Base-by-base conservation (phyloP, 345 rosid species). In the Iberis pinnata region DNA sequence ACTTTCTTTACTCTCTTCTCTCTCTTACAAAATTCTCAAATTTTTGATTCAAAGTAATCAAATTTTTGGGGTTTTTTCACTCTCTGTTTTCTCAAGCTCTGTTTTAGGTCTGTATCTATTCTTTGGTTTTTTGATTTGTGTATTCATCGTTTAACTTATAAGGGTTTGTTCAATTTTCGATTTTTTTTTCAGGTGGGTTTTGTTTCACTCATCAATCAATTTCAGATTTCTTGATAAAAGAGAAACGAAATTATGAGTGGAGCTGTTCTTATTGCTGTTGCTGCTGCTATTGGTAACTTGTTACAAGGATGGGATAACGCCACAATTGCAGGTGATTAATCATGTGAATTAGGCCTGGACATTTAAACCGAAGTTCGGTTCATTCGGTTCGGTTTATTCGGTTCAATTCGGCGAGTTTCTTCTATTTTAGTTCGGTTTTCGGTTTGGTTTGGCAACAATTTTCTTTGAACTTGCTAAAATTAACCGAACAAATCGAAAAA, bases 221-320 rank as follows among this genome's bases (percentile, higher is more conserved):
- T 18, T 47, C 54, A 51, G 16, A n/a, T 50, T 57, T 54, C 67
- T 61, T 46, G 51, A 43, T 51, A 64, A 12, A 39, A 6, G 19
- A 4, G 10, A 53, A 6, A 22, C 5, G 33, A 62, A 29, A 84
- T 82, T 75, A 92, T 88, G 96, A 78, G 75, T 53, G 89, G 86
- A 72, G 85, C 97, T 56, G 95, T 82, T 72, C 76, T 85, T 67
- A 86, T 88, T 36, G 95, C 98, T 66, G 58, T 85, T 48, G 88
- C 79, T 63, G 95, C 98, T 52, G 86, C 97, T 43, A 33, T 92
- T 70, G 98, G 98, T 36, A 92, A 88, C 74, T 70, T 92, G 18
- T 73, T 92, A 76, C 98, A 92, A 82, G 98, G 98, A 77, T 92
- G 97, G 98, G 98, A 92, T 71, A 88, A 75, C 76, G 98, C 98